phyloP scores from a whole-genome alignment of 306 rosid species.

The Benincasa hispida region DNA sequence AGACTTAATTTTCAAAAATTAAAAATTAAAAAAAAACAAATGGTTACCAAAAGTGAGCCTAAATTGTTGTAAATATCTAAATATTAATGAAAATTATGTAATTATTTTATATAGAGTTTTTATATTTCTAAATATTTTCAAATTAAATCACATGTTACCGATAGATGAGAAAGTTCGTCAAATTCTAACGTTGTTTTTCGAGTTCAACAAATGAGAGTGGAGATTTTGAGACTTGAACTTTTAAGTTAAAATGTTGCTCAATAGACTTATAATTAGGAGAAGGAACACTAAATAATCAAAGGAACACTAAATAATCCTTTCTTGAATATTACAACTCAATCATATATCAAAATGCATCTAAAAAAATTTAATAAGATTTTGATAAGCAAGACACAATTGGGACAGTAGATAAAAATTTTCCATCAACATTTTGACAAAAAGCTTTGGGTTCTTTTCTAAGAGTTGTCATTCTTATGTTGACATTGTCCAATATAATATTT shows the following conservation, averaged over 20 bases:
- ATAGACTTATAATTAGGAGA: not conserved
- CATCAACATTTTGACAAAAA: conserved; percentile 15
- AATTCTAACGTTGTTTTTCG: no score
- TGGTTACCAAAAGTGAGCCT: no score
- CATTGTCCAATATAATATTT: conserved; percentile 2
- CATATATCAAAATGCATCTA: not conserved
- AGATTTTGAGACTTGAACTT: not conserved
- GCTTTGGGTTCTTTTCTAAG: not conserved
- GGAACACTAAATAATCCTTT: not conserved
- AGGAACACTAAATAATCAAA: not conserved
- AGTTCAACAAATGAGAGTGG: no score
- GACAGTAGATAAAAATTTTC: not conserved
- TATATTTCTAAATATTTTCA: no score
- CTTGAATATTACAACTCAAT: not conserved
- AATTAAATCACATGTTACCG: no score
- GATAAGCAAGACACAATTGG: conserved; percentile 27
- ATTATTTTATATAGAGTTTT: no score
- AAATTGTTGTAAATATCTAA: no score
- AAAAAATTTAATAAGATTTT: not conserved
- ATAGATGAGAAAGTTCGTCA: no score
- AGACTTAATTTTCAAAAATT: no score
- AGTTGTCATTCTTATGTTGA: conserved; percentile 6
- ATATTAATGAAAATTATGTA: no score
- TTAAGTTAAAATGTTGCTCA: not conserved
- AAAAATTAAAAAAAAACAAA: no score